Base-by-base conservation (phyloP, 2,329 filamentous ascomycete species). In the Xylaria sp. region DNA sequence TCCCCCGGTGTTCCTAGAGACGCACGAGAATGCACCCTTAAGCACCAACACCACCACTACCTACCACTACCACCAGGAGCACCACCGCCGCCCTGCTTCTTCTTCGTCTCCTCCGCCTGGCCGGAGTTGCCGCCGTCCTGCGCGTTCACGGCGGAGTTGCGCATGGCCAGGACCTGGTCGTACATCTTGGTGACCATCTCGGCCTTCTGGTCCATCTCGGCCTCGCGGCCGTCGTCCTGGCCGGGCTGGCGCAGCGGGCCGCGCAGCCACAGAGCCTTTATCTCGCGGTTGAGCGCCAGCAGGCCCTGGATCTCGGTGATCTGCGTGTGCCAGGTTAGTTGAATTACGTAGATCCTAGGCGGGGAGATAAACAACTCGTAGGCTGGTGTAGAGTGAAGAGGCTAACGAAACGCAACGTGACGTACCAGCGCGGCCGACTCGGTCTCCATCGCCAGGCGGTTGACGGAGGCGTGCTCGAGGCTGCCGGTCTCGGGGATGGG, bases 181-280 rank as follows among this genome's bases (percentile, higher is more conserved):
- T 74, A 65, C 21, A 72, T 60, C 4, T 46, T 52, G 2, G 72
- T 66, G 45, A 79, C 71, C 3, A 60, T 59, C 34, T 68, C 65
- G 26, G 78, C 76, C 51, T 72, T 70, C 7, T 57, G 58, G 41
- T 72, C 72, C 40, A 71, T 60, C 50, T 71, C 69, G 21, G 69
- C 70, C 58, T 73, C 69, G 41, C 64, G 68, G 24, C 9, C 44
- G 43, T 75, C 72, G 37, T 74, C 74, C 45, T 78, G 74, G 40
- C 74, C 75, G 3, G 76, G 71, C 42, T 68, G 71, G 51, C 72
- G 72, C 20, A 81, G 67, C 1, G 78, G 74, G 1, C 79, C 79
- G 50, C 75, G 72, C 9, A 80, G 71, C 78, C 78, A 81, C 20
- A 81, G 69, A 50, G 77, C 74, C 58, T 80, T 78, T 52, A 82